Evolutionary conservation across 2,329 filamentous ascomycete species (phyloP).

Genomic region (Knufia petricola): DNA sequence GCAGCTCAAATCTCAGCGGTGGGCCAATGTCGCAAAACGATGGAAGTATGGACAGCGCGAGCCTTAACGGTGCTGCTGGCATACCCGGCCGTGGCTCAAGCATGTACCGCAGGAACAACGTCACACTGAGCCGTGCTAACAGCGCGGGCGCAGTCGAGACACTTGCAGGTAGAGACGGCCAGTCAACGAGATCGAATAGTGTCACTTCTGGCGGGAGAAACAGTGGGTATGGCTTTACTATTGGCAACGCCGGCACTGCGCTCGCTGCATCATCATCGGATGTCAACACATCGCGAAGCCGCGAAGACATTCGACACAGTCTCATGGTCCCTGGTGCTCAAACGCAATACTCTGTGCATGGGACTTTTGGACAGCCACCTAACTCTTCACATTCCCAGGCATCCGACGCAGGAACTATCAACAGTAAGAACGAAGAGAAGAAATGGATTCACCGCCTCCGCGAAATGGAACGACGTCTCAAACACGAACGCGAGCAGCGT

Average conservation of each 20-base stretch:
- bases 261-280: not conserved
- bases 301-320: constrained; percentile 6
- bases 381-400: not conserved
- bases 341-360: constrained; percentile 19
- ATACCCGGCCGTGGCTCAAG: constrained; percentile 21
- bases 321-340: constrained; percentile 20
- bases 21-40: constrained; percentile 13
- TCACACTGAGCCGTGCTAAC: constrained; percentile 46
- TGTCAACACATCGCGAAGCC: not conserved
- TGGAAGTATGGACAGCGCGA: constrained; percentile 11
- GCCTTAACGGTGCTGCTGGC: constrained; percentile 17
- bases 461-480: constrained; percentile 79
- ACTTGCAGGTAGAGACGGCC: constrained; percentile 3
- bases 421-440: constrained; percentile 45
- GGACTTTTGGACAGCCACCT: constrained; percentile 19
- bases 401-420: not conserved
- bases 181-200: not conserved
- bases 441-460: constrained; percentile 77
- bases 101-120: constrained; percentile 29
- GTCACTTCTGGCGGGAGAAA: not conserved
- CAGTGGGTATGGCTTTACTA: constrained; percentile 3
- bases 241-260: constrained; percentile 4
- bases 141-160: constrained; percentile 43
- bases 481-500: constrained; percentile 78
- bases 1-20: constrained; percentile 17